Base-by-base conservation (phyloP, 768 basidiomycete species). In the Crassisporium funariophilum region DNA sequence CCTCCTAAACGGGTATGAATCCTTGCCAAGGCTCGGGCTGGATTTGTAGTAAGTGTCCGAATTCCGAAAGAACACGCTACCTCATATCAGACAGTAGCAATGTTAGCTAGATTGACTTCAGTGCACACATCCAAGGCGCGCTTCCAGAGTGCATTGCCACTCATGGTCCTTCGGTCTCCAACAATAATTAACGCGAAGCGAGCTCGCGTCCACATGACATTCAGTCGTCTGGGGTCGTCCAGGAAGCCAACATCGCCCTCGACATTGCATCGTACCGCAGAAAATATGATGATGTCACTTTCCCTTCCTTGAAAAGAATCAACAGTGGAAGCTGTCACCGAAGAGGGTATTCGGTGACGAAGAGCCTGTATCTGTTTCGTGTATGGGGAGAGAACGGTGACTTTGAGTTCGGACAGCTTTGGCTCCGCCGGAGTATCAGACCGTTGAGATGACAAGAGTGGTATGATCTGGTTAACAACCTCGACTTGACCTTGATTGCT, bases 191-290 rank as follows among this genome's bases (percentile, higher is more conserved):
- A 59, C 0, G 73, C 84, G 24, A 79, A 55, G 52, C 71, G 69
- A 1, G 84, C 81, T 1, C 85, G 66, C 11, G 85, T 87, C 84
- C 83, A 86, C 71, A 83, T 83, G 6, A 87, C 84, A 55, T 87
- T 84, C 55, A 83, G 59, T 52, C 83, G 57, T 45, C 83, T 66
- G 37, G 67, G 72, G 60, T 84, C 83, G 19, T 81, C 81, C 24
- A 86, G 64, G 51, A 86, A 88, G 4, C 84, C 84, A 36, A 86
- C 79, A 37, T 86, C 84, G 0, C 72, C 69, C 31, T 76, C 70
- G 13, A 55, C 70, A 53, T 88, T 86, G 53, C 76, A 79, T 9
- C 84, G 75, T 11, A 86, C 84, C 4, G 81, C 77, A 0, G 81
- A 78, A 57, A 84, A 83, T 19, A 88, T 74, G 35, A 86, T 71